Base-by-base conservation (phyloP, 1,284 basidiomycete genomes). In the Sanghuangporus sanghuang region DNA sequence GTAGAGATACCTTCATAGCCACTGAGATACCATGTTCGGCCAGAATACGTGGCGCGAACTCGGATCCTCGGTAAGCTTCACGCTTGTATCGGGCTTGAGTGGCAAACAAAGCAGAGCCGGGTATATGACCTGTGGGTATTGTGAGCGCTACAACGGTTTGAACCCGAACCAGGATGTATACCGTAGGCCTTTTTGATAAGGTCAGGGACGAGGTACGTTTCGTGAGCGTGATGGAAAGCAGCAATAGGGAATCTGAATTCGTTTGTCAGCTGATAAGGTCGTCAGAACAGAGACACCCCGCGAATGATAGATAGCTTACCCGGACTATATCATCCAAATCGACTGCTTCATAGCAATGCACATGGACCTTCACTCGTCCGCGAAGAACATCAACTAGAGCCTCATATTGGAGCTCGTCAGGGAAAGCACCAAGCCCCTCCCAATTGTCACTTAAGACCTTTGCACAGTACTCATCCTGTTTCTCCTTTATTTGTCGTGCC, bases 331-430 rank as follows among this genome's bases (percentile, higher is more conserved):
- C 83, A 69, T 93, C 90, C 38, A 95, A 78, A 70, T 95, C 93
- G 60, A 86, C 86, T 8, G 89, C 81, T 74, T 91, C 87, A 66
- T 92, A 92, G 68, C 90, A 93, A 69, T 94, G 90, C 50, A 84
- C 85, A 68, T 93, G 88, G 64, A 95, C 81, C 79, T 90, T 91
- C 66, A 92, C 90, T 23, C 81, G 79, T 6, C 88, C 92, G 55
- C 95, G 80, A 32, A 97, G 79, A 6, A 95, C 91, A 68, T 96
- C 95, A 5, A 95, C 90, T 8, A 96, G 78, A 9, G 87, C 87
- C 71, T 96, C 95, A 84, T 89, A 92, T 71, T 93, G 82, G 50
- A 95, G 77, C 49, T 86, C 84, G 57, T 93, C 86, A 0, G 95
- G 94, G 74, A 92, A 94, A 23, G 81, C 74, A 0, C 81, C 83